Evolutionary conservation across 345 rosid genomes (phyloP).

Genomic region (Capsella bursapastoris): DNA sequence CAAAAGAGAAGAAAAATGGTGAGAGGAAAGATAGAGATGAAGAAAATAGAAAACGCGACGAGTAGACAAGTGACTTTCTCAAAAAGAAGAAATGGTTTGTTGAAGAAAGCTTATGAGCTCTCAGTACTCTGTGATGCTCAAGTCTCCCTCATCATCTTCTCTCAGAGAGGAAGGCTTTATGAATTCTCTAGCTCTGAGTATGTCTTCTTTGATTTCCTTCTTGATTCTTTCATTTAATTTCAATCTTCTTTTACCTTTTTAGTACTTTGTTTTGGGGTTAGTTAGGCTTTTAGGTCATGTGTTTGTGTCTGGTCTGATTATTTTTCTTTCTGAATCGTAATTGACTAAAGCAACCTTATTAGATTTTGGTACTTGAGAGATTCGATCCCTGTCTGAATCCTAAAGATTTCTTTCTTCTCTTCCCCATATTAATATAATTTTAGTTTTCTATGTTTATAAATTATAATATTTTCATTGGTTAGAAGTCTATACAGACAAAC

Average conservation of each 20-base stretch:
- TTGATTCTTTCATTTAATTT: neutral
- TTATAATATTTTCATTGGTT: neutral
- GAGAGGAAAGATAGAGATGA: constrained; percentile 49
- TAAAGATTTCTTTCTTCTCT: constrained; percentile 18
- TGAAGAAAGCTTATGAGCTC: constrained; percentile 50
- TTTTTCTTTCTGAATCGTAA: constrained; percentile 28
- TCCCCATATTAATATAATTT: neutral
- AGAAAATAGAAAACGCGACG: constrained; percentile 46
- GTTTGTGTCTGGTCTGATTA: constrained; percentile 31
- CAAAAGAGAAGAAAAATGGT: constrained; percentile 39
- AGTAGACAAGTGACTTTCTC: constrained; percentile 49
- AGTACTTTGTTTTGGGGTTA: neutral
- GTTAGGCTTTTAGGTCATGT: constrained; percentile 21
- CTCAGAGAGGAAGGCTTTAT: constrained; percentile 44
- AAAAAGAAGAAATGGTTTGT: constrained; percentile 45
- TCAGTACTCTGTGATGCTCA: constrained; percentile 48
- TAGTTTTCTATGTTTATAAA: neutral
- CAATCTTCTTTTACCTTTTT: constrained; percentile 2
- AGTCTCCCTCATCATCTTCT: constrained; percentile 42
- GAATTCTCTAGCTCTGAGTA: constrained; percentile 44
- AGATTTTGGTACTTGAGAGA: constrained; percentile 33
- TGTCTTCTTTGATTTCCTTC: constrained; percentile 11
- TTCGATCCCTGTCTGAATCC: constrained; percentile 32
- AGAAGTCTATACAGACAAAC: constrained; percentile 7
- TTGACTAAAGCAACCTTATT: constrained; percentile 24